Evolutionary conservation across 75 land plant species (phyloP).

Genomic region (Picea glauca): DNA sequence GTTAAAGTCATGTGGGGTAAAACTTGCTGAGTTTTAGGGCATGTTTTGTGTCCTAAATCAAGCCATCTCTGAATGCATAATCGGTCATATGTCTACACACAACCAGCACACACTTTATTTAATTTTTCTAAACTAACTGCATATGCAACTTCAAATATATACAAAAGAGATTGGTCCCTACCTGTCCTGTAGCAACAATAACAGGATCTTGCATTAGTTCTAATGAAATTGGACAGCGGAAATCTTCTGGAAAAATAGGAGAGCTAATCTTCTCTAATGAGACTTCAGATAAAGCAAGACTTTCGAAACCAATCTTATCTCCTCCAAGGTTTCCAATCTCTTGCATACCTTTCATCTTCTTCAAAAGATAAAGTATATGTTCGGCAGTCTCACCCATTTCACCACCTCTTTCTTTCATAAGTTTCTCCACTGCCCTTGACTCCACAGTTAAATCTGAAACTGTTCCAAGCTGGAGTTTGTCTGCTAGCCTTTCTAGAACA

Average conservation of each 20-base stretch:
- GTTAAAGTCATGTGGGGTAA: conserved; percentile 57
- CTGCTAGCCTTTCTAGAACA: conserved; percentile 59
- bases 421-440: conserved; percentile 55
- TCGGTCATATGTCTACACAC: conserved; percentile 78
- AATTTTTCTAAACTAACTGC: too few relatives aligned
- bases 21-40: conserved; percentile 71
- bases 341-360: conserved; percentile 51
- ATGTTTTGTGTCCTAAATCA: conserved; percentile 70
- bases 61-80: conserved; percentile 82
- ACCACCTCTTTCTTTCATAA: conserved; percentile 40
- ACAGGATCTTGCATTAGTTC: conserved; percentile 90
- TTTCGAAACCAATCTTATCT: conserved; percentile 25
- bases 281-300: conserved; percentile 54
- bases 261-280: conserved; percentile 28
- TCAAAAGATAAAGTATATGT: conserved; percentile 45
- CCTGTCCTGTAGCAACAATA: conserved; percentile 90
- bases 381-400: conserved; percentile 33
- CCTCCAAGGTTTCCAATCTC: conserved; percentile 33
- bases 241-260: conserved; percentile 80
- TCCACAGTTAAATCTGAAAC: conserved; percentile 64
- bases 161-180: conserved; percentile 11
- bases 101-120: too few relatives aligned
- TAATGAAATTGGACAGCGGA: conserved; percentile 82
- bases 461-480: conserved; percentile 67
- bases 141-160: too few relatives aligned